phyloP scores from a whole-genome alignment of 805 yeast species.

The Nakazawaea ishiwadae region DNA sequence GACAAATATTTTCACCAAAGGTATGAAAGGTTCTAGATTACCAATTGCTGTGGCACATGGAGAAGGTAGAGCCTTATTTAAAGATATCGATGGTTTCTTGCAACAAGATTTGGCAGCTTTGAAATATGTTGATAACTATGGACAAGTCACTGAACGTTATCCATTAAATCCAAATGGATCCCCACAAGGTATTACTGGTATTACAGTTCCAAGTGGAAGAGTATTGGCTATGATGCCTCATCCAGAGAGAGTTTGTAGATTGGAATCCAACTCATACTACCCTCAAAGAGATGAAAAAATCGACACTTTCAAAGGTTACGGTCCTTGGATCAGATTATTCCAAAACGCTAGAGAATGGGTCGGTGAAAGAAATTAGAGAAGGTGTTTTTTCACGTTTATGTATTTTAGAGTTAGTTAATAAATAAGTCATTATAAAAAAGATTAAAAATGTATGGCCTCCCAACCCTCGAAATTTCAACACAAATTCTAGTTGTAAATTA shows the following conservation, averaged over 20 bases:
- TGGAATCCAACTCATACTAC: conserved; percentile 88
- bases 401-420: too few species aligned
- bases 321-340: conserved; percentile 95
- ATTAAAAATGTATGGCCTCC: conserved; percentile 50
- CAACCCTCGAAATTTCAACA: conserved; percentile 52
- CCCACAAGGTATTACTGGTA: conserved; percentile 89
- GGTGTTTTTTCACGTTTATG: too few species aligned
- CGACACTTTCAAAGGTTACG: conserved; percentile 71
- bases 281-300: conserved; percentile 49
- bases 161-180: conserved; percentile 98
- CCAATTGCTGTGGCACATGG: conserved; percentile 99
- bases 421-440: too few species aligned
- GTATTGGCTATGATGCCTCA: conserved; percentile 99
- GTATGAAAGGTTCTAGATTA: conserved; percentile 88
- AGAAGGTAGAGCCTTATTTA: conserved; percentile 88
- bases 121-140: conserved; percentile 88
- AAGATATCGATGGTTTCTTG: conserved; percentile 44
- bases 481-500: conserved; percentile 34
- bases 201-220: conserved; percentile 85
- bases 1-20: conserved; percentile 69
- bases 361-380: conserved; percentile 21
- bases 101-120: conserved; percentile 55
- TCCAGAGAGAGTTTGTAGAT: conserved; percentile 90
- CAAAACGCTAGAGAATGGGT: conserved; percentile 95
- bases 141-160: conserved; percentile 72